phyloP scores from a whole-genome alignment of 148 eudicot genomes.

The Pharnaceum exiguum region DNA sequence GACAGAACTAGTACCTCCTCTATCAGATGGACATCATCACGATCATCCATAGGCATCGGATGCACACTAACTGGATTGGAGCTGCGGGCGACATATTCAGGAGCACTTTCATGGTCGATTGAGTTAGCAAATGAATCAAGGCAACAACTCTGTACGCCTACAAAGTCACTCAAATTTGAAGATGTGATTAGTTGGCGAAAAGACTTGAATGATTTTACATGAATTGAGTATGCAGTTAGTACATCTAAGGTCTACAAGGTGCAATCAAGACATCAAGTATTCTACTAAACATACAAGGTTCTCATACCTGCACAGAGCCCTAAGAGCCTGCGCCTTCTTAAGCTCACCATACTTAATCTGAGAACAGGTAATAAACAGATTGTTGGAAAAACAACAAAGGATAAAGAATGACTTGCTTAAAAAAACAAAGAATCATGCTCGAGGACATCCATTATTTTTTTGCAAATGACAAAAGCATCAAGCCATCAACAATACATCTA shows the following conservation, averaged over 20 bases:
- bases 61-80: constrained; percentile 37
- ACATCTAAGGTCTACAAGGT: background rate
- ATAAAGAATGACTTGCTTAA: too few relatives aligned
- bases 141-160: constrained; percentile 44
- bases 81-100: constrained; percentile 25
- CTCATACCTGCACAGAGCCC: constrained; percentile 35
- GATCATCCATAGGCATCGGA: constrained; percentile 43
- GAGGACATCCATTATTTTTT: too few relatives aligned
- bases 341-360: constrained; percentile 42
- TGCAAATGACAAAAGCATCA: too few relatives aligned
- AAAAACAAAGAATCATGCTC: too few relatives aligned
- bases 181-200: background rate
- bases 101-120: constrained; percentile 30
- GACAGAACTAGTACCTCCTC: constrained; percentile 37
- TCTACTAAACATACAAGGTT: background rate
- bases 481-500: too few relatives aligned
- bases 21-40: constrained; percentile 29
- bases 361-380: background rate
- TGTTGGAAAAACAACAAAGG: too few relatives aligned
- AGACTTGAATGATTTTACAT: background rate
- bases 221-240: background rate
- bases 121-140: constrained; percentile 32
- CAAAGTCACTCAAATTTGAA: constrained; percentile 8
- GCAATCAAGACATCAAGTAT: background rate
- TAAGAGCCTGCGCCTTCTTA: constrained; percentile 42